These are phyloP conservation scores for Annona cherimola DNA, from an alignment of 164 flowering plant species.

Conservation along the genomic window DNA sequence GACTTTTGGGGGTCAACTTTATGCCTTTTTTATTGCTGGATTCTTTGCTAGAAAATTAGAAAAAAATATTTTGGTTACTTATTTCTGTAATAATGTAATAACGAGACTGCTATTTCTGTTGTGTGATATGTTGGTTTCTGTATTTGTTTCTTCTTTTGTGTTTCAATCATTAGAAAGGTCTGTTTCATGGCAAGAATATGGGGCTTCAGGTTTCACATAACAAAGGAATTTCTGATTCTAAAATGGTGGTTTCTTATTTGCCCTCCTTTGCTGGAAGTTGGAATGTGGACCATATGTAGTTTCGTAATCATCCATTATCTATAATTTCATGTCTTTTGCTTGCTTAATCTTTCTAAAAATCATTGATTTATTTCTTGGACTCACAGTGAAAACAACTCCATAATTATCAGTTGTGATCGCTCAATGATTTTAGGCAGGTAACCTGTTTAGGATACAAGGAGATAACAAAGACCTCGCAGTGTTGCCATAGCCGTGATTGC, in stretches of 20 bases:
- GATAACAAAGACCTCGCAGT: too few species aligned
- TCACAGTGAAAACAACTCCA: too few species aligned
- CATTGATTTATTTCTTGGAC: too few species aligned
- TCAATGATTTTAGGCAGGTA: too few species aligned
- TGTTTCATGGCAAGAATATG: not conserved
- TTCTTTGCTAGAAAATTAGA: not conserved
- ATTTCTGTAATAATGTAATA: too few species aligned
- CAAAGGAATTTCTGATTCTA: not conserved
- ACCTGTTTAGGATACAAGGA: too few species aligned
- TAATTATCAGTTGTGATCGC: not conserved
- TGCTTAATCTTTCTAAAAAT: too few species aligned
- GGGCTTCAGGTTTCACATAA: not conserved
- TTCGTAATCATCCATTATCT: not conserved
- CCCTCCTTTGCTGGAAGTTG: not conserved
- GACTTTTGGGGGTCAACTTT: not conserved
- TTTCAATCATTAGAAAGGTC: slow-evolving; percentile 1
- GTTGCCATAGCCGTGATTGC: too few species aligned
- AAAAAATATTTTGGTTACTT: not conserved
- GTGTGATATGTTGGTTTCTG: not conserved
- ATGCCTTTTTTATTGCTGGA: not conserved
- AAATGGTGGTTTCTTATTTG: not conserved
- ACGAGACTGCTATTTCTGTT: not conserved
- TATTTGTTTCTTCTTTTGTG: not conserved
- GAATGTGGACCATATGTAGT: not conserved
- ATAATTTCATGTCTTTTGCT: too few species aligned